phyloP scores from a whole-genome alignment of 495 filamentous ascomycete species.

The Neurospora hispaniola region DNA sequence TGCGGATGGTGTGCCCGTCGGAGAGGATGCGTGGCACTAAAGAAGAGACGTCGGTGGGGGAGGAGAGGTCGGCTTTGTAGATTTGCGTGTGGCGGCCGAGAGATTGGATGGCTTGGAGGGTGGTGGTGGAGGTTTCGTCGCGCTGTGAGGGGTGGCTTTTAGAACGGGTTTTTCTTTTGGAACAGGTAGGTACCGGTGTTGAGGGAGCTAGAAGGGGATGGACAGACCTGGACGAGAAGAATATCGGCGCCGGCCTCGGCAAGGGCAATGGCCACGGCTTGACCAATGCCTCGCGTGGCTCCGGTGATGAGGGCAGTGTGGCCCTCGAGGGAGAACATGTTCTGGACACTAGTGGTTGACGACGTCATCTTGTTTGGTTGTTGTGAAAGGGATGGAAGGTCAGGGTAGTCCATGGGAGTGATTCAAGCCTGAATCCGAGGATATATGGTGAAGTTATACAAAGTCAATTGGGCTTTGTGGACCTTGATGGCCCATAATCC shows the following conservation, averaged over 20 bases:
- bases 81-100: conserved; percentile 59
- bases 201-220: neutral
- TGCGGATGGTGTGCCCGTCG: conserved; percentile 51
- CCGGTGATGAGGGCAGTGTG: conserved; percentile 81
- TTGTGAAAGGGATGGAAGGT: neutral
- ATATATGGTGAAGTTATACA: neutral
- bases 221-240: conserved; percentile 52
- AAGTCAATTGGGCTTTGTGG: neutral
- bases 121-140: conserved; percentile 53
- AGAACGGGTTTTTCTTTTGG: neutral
- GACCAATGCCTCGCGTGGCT: conserved; percentile 79
- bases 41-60: conserved; percentile 43
- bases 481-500: neutral
- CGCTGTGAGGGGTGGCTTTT: conserved; percentile 32
- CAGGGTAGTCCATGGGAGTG: neutral
- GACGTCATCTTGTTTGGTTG: conserved; percentile 1
- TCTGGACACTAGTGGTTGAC: neutral
- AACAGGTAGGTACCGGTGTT: neutral
- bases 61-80: conserved; percentile 65
- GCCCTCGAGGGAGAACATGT: conserved; percentile 46
- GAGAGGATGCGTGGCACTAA: conserved; percentile 51
- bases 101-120: conserved; percentile 48
- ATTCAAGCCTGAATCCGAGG: neutral
- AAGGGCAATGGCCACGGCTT: conserved; percentile 68
- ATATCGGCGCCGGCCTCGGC: conserved; percentile 81